These are phyloP conservation scores for Akanthomyces uredinophilus DNA, from an alignment of 2,329 filamentous ascomycete species.

Conservation along the genomic window DNA sequence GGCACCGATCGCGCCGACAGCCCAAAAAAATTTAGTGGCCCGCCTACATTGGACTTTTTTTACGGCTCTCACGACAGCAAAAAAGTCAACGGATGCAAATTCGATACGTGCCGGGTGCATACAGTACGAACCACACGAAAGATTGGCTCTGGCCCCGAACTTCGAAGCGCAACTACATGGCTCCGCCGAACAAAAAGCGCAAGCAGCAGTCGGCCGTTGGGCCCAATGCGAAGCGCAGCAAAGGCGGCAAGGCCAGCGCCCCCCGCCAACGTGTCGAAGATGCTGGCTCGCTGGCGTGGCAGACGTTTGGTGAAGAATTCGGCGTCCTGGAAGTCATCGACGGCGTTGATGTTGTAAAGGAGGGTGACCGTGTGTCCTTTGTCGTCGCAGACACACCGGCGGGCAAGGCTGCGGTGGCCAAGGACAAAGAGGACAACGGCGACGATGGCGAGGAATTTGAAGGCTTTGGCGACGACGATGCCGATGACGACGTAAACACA, in stretches of 20 bases:
- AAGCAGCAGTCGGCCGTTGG: conserved; percentile 30
- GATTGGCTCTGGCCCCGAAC: neutral
- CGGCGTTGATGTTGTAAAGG: conserved; percentile 76
- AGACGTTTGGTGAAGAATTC: conserved; percentile 88
- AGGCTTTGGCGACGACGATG: conserved; percentile 54
- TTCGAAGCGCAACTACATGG: conserved; percentile 23
- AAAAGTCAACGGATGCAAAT: neutral
- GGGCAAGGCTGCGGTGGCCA: conserved; percentile 16
- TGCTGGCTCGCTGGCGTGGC: conserved; percentile 50
- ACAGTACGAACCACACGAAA: neutral
- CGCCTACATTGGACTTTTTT: neutral
- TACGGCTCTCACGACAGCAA: neutral
- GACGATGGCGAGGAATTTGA: conserved; percentile 63
- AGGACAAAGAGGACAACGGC: conserved; percentile 20
- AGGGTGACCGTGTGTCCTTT: conserved; percentile 55
- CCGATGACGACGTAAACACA: conserved; percentile 10
- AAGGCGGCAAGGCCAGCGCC: conserved; percentile 26
- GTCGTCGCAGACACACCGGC: conserved; percentile 31
- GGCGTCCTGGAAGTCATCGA: conserved; percentile 89
- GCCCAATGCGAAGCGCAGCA: conserved; percentile 33
- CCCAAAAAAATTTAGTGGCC: conserved; percentile 5
- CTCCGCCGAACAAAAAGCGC: conserved; percentile 32
- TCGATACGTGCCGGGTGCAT: neutral
- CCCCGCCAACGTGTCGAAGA: conserved; percentile 31
- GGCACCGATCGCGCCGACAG: conserved; percentile 7